Base-by-base conservation (phyloP, 2,329 filamentous ascomycete genomes). In the Exophiala alcalophila region DNA sequence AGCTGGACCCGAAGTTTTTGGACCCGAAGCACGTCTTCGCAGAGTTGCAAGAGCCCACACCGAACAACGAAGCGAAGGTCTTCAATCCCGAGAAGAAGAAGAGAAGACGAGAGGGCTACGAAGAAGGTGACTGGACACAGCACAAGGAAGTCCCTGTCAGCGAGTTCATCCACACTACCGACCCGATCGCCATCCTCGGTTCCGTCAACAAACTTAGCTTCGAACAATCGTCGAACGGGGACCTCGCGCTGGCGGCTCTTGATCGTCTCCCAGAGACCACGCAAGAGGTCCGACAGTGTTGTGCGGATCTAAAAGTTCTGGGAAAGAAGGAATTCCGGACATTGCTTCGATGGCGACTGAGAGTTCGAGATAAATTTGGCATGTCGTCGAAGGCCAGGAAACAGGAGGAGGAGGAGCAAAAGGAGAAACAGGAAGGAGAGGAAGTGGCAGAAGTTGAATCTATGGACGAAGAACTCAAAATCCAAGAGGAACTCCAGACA, bases 21-120 rank as follows among this genome's bases (percentile, higher is more conserved):
- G 92, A 98, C 59, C 81, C 92, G 4, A 81, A 81, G 53, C 80
- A 85, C 44, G 92, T 97, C 20, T 98, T 98, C 60, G 90, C 90
- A 21, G 92, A 98, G 64, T 71, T 96, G n/a, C 73, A 84, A 21
- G 86, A 85, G 44, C 80, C 86, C 2, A 84, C 83, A 0, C 88
- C 89, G 1, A 98, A 97, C 65, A 94, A 97, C 56, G 92, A 98
- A 64, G 92, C 92, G 26, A 95, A 94, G 64, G 92, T 98, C 2
- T 98, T 91, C 73, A 96, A 98, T 54, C 92, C 92, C 0, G 92
- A 98, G 62, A 75, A 87, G 61, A 98, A 97, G 76, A 98, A 96
- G 79, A 76, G 92, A 45, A 97, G 96, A 78, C 77, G 92, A 72
- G 91, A 94, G 30, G 92, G 92, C 74, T 98, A 98, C 55, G 91